Evolutionary conservation across 2,329 filamentous ascomycete species (phyloP).

Genomic region (Diaporthe sp.): DNA sequence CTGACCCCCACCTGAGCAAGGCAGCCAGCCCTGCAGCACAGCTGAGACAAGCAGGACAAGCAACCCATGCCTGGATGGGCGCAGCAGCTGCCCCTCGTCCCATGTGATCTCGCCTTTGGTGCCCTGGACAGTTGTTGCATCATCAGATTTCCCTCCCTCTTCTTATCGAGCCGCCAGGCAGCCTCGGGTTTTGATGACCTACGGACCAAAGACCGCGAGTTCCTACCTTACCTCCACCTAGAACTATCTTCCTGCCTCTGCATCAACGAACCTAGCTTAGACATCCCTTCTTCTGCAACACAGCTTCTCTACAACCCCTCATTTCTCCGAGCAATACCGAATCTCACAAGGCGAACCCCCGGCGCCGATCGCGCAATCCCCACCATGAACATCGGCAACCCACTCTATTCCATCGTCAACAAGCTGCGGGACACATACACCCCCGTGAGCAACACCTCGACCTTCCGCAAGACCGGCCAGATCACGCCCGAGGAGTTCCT

Average conservation of each 20-base stretch:
- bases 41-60: slow-evolving; percentile 3
- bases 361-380: slow-evolving; percentile 28
- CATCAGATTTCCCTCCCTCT: slow-evolving; percentile 22
- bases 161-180: slow-evolving; percentile 21
- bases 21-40: not conserved
- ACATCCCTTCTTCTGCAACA: not conserved
- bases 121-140: slow-evolving; percentile 12
- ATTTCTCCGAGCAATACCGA: not conserved
- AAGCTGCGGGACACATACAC: slow-evolving; percentile 93
- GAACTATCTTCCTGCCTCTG: not conserved
- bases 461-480: slow-evolving; percentile 92
- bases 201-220: not conserved
- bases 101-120: slow-evolving; percentile 32
- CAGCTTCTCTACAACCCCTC: not conserved
- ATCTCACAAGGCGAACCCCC: slow-evolving; percentile 27
- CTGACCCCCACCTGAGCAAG: slow-evolving; percentile 6
- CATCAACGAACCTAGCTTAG: not conserved
- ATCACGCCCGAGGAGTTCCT: slow-evolving; percentile 98
- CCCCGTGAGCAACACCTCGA: slow-evolving; percentile 89
- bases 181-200: slow-evolving; percentile 15
- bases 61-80: not conserved
- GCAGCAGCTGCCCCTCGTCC: slow-evolving; percentile 1
- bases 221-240: not conserved
- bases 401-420: slow-evolving; percentile 90
- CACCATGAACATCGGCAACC: slow-evolving; percentile 78